phyloP scores from a whole-genome alignment of 2,329 filamentous ascomycete species.

The Periconia sp. region DNA sequence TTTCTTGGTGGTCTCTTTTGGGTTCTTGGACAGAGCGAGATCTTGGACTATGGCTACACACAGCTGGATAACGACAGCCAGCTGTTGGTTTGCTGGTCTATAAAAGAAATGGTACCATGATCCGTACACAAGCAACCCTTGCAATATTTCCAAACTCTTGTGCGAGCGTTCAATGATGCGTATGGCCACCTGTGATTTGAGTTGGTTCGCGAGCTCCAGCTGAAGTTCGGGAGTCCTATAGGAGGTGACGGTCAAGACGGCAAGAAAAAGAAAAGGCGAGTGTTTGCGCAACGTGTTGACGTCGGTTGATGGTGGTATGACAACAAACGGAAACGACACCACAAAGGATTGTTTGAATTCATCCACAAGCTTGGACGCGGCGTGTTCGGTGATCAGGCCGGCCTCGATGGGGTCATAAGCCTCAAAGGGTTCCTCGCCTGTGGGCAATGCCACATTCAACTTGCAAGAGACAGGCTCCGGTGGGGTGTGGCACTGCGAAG shows the following conservation, averaged over 20 bases:
- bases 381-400: constrained; percentile 13
- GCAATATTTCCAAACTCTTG: constrained; percentile 43
- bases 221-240: constrained; percentile 26
- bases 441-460: neutral
- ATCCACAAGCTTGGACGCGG: constrained; percentile 13
- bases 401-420: constrained; percentile 21
- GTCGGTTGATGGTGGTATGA: constrained; percentile 11
- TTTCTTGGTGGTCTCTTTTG: constrained; percentile 7
- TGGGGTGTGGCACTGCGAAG: neutral
- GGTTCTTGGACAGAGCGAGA: constrained; percentile 24
- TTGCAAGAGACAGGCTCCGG: neutral
- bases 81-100: constrained; percentile 28
- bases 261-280: constrained; percentile 40
- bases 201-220: constrained; percentile 25
- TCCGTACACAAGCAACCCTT: constrained; percentile 42
- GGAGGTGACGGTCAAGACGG: constrained; percentile 32
- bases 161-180: constrained; percentile 35
- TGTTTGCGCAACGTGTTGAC: constrained; percentile 16
- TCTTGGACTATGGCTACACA: constrained; percentile 42
- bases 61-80: constrained; percentile 38
- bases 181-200: constrained; percentile 30
- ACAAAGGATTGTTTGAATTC: constrained; percentile 18
- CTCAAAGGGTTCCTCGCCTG: constrained; percentile 1
- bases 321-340: constrained; percentile 25
- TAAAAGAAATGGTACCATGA: constrained; percentile 43